Evolutionary conservation across 345 rosid genomes (phyloP).

Genomic region (Brassica rapa): DNA sequence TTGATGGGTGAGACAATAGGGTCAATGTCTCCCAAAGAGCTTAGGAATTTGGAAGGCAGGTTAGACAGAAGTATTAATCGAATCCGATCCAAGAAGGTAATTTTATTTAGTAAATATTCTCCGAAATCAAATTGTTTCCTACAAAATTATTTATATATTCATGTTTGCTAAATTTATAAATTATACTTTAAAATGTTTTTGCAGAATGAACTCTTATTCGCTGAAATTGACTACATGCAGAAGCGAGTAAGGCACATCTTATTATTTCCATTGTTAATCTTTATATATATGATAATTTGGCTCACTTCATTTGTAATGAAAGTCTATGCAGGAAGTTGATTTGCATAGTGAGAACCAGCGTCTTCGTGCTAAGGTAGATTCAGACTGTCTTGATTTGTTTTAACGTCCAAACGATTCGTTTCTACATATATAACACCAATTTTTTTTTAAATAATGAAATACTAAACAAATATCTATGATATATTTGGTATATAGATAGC

Average conservation of each 20-base stretch:
- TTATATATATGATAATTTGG: not conserved
- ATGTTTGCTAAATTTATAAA: not conserved
- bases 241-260: conserved; percentile 62
- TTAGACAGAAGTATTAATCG: conserved; percentile 77
- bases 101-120: not conserved
- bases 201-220: conserved; percentile 82
- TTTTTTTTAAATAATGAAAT: not conserved
- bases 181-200: not conserved
- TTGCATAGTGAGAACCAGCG: conserved; percentile 90
- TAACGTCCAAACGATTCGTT: not conserved
- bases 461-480: not conserved
- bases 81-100: conserved; percentile 92
- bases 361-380: conserved; percentile 86
- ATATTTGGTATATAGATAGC: conserved; percentile 57
- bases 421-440: not conserved
- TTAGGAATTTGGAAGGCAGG: conserved; percentile 62
- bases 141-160: not conserved
- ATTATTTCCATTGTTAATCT: not conserved
- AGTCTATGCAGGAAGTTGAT: conserved; percentile 68
- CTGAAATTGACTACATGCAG: conserved; percentile 95
- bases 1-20: conserved; percentile 79
- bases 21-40: conserved; percentile 53
- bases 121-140: not conserved
- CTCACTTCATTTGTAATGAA: not conserved
- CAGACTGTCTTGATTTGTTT: not conserved